phyloP scores from a whole-genome alignment of 352 stramenopile genomes.

The Stramenopiles sp. region DNA sequence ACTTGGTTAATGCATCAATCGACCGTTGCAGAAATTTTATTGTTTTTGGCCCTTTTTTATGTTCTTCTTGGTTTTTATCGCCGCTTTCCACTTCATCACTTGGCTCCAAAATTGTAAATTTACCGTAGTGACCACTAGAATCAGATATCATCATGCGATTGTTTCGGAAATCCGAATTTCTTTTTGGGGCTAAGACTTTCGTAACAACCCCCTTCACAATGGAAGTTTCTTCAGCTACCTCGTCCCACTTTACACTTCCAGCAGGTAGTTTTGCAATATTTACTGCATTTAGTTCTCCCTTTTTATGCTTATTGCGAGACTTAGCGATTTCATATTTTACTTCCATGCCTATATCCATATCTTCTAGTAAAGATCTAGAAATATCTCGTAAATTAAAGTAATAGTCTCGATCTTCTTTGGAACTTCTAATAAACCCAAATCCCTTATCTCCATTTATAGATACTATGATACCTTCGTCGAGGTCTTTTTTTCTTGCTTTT shows the following conservation, averaged over 20 bases:
- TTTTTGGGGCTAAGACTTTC: background rate
- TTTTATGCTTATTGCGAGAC: background rate
- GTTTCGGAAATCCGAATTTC: background rate
- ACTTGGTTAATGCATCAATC: background rate
- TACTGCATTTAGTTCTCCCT: background rate
- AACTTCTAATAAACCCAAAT: conserved; percentile 11
- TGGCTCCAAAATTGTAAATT: background rate
- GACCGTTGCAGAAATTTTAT: background rate
- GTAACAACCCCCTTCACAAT: background rate
- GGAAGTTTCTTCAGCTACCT: background rate
- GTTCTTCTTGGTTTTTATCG: background rate
- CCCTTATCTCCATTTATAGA: background rate
- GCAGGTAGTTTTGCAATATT: background rate
- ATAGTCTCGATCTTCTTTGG: conserved; percentile 4
- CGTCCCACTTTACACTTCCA: background rate
- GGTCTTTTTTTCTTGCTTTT: background rate
- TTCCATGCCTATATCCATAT: background rate
- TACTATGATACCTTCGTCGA: background rate
- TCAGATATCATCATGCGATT: background rate
- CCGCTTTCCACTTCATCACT: background rate
- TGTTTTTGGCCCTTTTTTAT: background rate
- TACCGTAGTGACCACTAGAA: background rate
- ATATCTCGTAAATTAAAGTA: background rate
- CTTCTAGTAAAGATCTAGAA: background rate
- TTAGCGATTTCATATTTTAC: conserved; percentile 9